Conservation (phyloP, 805 yeast species). For the Saturnispora sekii region DNA sequence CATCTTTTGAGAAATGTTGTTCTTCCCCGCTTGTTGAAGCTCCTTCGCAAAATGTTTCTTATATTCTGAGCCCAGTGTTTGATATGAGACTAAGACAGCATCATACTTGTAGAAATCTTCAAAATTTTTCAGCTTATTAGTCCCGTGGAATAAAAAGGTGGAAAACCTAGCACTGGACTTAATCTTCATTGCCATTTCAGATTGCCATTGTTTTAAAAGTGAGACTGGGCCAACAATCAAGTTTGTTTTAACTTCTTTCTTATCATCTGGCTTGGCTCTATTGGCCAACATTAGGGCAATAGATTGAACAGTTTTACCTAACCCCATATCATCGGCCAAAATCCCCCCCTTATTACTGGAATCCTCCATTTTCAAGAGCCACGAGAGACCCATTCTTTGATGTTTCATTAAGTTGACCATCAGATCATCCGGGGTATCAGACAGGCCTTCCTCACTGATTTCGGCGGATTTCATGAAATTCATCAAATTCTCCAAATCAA, state of each 20-base stretch:
- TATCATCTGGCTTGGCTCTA: constrained; percentile 18
- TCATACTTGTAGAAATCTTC: constrained; percentile 47
- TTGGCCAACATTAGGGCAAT: constrained; percentile 48
- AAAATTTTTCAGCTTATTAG: constrained; percentile 34
- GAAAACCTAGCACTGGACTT: constrained; percentile 34
- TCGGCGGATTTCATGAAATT: constrained; percentile 43
- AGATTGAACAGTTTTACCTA: constrained; percentile 69
- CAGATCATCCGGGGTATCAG: constrained; percentile 62
- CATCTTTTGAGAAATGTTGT: constrained; percentile 32
- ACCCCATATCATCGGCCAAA: constrained; percentile 77
- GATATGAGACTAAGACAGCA: constrained; percentile 71
- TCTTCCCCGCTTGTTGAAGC: constrained; percentile 23
- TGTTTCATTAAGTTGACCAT: constrained; percentile 39
- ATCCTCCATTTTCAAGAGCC: constrained; percentile 67
- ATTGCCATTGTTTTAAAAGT: constrained; percentile 75
- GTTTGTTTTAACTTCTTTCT: constrained; percentile 38
- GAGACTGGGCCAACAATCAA: constrained; percentile 90
- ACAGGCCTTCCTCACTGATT: constrained; percentile 36
- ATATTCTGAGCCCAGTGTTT: constrained; percentile 67
- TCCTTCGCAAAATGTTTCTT: constrained; percentile 48
- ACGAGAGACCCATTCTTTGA: constrained; percentile 75
- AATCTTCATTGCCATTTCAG: constrained; percentile 59
- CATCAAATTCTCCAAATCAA: constrained; percentile 17
- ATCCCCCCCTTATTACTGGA: constrained; percentile 55
- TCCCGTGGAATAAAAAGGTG: constrained; percentile 53